Percentiles rank a stretch among this genome's conserved stretches.
Evolutionary conservation across 2,329 filamentous ascomycete genomes (phyloP).

Genomic region (Fusarium miscanthi): DNA sequence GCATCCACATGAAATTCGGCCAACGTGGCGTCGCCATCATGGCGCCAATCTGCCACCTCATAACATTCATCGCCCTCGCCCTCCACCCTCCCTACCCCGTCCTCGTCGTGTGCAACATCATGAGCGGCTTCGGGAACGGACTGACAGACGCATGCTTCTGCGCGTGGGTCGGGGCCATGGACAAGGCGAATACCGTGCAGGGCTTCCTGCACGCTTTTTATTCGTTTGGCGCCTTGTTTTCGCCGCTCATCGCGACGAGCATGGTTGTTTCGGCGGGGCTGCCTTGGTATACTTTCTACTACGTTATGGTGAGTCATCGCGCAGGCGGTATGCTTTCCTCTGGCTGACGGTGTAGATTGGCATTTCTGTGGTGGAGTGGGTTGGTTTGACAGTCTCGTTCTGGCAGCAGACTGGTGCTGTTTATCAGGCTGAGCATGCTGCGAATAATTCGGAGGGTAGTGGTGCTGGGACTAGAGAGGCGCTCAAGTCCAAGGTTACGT

Average conservation of each 20-base stretch:
- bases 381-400: conserved; percentile 64
- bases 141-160: conserved; percentile 65
- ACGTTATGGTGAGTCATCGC: conserved; percentile 69
- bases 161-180: conserved; percentile 70
- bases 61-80: conserved; percentile 69
- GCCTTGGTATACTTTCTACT: conserved; percentile 77
- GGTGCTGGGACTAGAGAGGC: conserved; percentile 52
- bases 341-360: conserved; percentile 48
- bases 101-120: conserved; percentile 69
- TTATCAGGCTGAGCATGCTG: conserved; percentile 58
- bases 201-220: conserved; percentile 75
- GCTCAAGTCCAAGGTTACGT: conserved; percentile 65
- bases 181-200: conserved; percentile 73
- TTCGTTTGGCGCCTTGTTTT: conserved; percentile 71
- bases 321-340: rapidly evolving
- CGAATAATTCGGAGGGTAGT: conserved; percentile 17
- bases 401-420: conserved; percentile 67
- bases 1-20: conserved; percentile 69
- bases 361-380: conserved; percentile 66
- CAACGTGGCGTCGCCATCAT: conserved; percentile 75
- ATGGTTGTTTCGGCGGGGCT: conserved; percentile 70
- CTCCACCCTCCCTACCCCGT: conserved; percentile 74
- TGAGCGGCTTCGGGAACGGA: conserved; percentile 76
- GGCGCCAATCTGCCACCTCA: conserved; percentile 68
- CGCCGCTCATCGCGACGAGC: conserved; percentile 73